phyloP scores from a whole-genome alignment of 805 yeast species.

The Komagataella ulmi region DNA sequence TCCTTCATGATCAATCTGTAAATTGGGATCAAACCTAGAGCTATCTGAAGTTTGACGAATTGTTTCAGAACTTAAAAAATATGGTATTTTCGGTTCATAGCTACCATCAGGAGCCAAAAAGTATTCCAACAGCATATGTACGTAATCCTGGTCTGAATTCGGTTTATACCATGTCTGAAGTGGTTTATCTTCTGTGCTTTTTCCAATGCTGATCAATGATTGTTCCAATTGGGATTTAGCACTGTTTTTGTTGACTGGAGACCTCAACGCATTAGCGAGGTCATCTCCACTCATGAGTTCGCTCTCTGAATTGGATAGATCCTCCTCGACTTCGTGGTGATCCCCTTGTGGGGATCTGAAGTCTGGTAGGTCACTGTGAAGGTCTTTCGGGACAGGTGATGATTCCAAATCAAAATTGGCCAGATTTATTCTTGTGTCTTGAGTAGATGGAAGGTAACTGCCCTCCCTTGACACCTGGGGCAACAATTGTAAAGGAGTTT shows the following conservation, averaged over 20 bases:
- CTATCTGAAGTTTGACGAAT: constrained; percentile 18
- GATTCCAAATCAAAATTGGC: background rate
- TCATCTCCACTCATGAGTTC: constrained; percentile 43
- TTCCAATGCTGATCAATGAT: background rate
- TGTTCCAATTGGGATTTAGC: constrained; percentile 1
- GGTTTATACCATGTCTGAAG: background rate
- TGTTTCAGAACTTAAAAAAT: constrained; percentile 49
- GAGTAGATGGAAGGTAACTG: background rate
- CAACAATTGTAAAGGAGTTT: background rate
- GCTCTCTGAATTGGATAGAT: constrained; percentile 31
- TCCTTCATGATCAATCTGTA: constrained; percentile 86
- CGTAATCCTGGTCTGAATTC: constrained; percentile 24
- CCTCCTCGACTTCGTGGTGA: constrained; percentile 12
- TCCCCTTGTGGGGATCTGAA: background rate
- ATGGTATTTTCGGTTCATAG: constrained; percentile 36
- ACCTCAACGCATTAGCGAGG: constrained; percentile 26
- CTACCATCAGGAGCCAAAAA: constrained; percentile 40
- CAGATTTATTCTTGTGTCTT: background rate
- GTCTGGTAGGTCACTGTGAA: constrained; percentile 5
- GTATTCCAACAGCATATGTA: constrained; percentile 34
- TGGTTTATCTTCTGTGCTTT: background rate
- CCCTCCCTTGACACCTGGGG: background rate
- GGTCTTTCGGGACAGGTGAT: constrained; percentile 2
- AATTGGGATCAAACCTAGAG: constrained; percentile 43
- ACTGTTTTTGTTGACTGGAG: constrained; percentile 4